Percentiles rank a stretch among this genome's conserved stretches.
Conservation (phyloP, 208 protist genomes). For the Porcisia deanei region DNA sequence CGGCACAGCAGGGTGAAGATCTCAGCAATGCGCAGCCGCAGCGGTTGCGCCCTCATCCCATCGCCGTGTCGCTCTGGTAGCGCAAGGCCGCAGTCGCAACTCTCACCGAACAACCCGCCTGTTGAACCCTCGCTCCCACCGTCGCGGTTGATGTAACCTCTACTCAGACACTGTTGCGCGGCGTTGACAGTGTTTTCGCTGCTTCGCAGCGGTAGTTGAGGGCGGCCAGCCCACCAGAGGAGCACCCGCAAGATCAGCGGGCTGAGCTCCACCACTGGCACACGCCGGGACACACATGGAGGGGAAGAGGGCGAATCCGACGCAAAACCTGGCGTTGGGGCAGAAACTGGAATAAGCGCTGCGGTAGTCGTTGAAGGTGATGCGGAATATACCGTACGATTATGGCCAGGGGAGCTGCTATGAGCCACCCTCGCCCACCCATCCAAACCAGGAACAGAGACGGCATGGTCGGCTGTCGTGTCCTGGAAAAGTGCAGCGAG, state of each 20-base stretch:
- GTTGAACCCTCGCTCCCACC: not conserved
- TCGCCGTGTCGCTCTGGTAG: constrained; percentile 5
- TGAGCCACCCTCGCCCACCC: not conserved
- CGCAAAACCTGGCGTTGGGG: constrained; percentile 4
- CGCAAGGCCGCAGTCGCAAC: not conserved
- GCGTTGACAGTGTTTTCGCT: not conserved
- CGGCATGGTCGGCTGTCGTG: not conserved
- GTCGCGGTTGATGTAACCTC: not conserved
- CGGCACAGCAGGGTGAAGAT: constrained; percentile 27
- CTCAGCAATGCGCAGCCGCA: constrained; percentile 25
- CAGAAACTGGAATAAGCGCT: not conserved
- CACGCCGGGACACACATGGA: not conserved
- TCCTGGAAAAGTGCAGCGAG: not conserved
- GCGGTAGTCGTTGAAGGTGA: constrained; percentile 8
- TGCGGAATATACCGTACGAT: not conserved
- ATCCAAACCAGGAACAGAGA: not conserved
- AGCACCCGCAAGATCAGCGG: constrained; percentile 30
- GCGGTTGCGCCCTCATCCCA: constrained; percentile 10
- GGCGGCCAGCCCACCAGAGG: constrained; percentile 28
- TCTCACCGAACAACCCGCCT: not conserved
- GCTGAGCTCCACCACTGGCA: constrained; percentile 19
- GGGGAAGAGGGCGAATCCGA: not conserved
- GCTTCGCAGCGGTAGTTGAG: constrained; percentile 12
- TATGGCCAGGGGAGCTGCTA: not conserved
- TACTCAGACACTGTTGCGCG: not conserved